Percentiles rank a stretch among this genome's conserved stretches.
phyloP scores from a whole-genome alignment of 164 flowering plant species.

The Berberis thunbergii region DNA sequence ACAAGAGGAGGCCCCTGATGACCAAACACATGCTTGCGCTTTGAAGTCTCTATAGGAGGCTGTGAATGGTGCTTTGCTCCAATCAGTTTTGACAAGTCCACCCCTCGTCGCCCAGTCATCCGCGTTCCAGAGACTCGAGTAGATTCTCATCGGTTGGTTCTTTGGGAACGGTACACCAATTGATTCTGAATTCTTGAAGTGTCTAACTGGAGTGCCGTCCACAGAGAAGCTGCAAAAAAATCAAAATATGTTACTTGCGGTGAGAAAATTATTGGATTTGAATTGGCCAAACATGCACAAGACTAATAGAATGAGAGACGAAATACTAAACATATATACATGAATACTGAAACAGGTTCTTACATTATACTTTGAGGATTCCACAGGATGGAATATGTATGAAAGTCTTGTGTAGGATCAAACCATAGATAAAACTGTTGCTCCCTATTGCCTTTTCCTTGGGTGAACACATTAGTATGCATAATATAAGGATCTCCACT shows the following conservation, averaged over 20 bases:
- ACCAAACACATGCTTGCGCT: slow-evolving; percentile 12
- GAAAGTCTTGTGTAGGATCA: slow-evolving; percentile 15
- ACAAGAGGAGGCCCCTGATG: slow-evolving; percentile 15
- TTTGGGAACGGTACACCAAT: slow-evolving; percentile 8
- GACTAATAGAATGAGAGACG: background rate
- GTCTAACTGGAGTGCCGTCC: slow-evolving; percentile 16
- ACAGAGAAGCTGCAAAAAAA: slow-evolving; percentile 12
- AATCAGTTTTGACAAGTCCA: background rate
- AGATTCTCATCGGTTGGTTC: too few relatives aligned
- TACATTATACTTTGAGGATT: slow-evolving; percentile 16
- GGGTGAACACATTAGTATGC: too few relatives aligned
- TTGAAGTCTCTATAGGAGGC: slow-evolving; percentile 16
- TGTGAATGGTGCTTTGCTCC: slow-evolving; percentile 16
- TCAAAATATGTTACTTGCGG: background rate
- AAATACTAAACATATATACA: background rate
- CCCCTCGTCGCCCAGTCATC: too few relatives aligned
- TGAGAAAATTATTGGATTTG: background rate
- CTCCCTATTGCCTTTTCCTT: too few relatives aligned
- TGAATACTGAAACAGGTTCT: background rate
- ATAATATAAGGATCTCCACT: slow-evolving; percentile 19
- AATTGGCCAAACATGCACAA: background rate
- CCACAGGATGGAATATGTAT: slow-evolving; percentile 21
- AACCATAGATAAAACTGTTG: too few relatives aligned
- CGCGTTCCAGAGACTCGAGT: too few relatives aligned
- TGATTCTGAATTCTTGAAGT: slow-evolving; percentile 14